A percentile compares a stretch with the other conserved stretches of the same genome.
These are phyloP conservation scores for Cytospora piceae DNA, from an alignment of 2,329 filamentous ascomycete species.

Conservation along the genomic window DNA sequence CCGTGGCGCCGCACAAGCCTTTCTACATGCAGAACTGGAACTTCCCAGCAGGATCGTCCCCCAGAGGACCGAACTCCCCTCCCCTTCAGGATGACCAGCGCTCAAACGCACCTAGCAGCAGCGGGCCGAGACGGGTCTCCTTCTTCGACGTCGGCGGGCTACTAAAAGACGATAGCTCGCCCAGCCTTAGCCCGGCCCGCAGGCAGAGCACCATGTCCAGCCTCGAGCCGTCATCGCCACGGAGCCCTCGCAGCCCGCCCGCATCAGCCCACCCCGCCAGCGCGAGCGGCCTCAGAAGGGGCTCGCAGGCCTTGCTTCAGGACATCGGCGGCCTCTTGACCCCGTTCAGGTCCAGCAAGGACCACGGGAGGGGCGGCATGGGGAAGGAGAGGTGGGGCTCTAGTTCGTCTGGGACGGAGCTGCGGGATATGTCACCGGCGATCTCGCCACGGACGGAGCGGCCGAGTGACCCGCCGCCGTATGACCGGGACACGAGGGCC, in stretches of 20 bases:
- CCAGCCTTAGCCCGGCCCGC: conserved; percentile 34
- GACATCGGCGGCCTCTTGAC: conserved; percentile 60
- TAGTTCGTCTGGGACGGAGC: conserved; percentile 43
- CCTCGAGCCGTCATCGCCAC: conserved; percentile 44
- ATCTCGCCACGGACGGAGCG: conserved; percentile 19
- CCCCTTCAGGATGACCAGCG: conserved; percentile 40
- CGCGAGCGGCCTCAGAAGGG: conserved; percentile 51
- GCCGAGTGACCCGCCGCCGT: conserved; percentile 24
- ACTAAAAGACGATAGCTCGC: conserved; percentile 51
- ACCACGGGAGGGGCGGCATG: not conserved
- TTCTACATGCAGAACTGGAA: conserved; percentile 50
- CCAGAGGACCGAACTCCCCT: conserved; percentile 13
- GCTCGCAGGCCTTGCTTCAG: conserved; percentile 61
- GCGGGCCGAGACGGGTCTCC: conserved; percentile 64
- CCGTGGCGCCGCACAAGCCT: conserved; percentile 33
- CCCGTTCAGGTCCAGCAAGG: conserved; percentile 39
- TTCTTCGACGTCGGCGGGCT: conserved; percentile 87
- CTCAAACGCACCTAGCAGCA: conserved; percentile 43
- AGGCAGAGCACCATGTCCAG: conserved; percentile 49
- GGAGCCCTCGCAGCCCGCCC: conserved; percentile 42
- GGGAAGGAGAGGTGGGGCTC: conserved; percentile 14
- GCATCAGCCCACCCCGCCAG: conserved; percentile 51
- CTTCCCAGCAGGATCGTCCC: conserved; percentile 48
- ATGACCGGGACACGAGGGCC: conserved; percentile 17
- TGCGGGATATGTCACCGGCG: conserved; percentile 38